Base-by-base conservation (phyloP, 345 rosid species). In the Kandelia obovata region DNA sequence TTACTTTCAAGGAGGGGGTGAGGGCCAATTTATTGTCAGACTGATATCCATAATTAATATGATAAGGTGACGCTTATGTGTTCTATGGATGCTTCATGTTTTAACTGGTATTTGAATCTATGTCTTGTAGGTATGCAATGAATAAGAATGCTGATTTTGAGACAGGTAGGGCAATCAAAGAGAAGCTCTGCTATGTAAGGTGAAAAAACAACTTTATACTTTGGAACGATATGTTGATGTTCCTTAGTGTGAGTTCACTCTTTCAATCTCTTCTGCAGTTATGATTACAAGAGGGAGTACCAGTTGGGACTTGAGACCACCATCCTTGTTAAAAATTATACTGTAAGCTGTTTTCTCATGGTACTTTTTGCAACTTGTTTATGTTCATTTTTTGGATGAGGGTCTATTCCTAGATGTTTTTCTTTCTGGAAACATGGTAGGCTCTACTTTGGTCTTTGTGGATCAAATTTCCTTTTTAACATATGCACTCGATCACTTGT, bases 1-100 rank as follows among this genome's bases (percentile, higher is more conserved):
- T 90, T 95, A 62, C 96, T 95, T 64, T 91, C 96, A 60, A 83
- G 96, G 62, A 83, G 99, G 82, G 98, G 99, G 99, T 92, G 83
- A 84, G 91, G 55, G 35, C 53, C 62, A 55, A 37, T 69, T 47
- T 39, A 19, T 30, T 65, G 17, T 57, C 51, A 74, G 28, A 37
- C 58, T 65, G 4, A 39, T 39, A 39, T 39, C 74, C 21, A 28
- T 61, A 66, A 73, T 68, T 25, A 68, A 10, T 30, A 11, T 67
- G 27, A 53, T 70, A 19, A 39, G 46, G 15, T 39, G 28, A 19
- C 16, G 2, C 16, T 9, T 39, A 39, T 10, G 46, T 39, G 3
- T 10, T 9, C 46, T 39, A 10, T 9, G 46, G 46, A 39, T 39
- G 46, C 46, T 39, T 39, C 17, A 30, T 56, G 47, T 66, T 62